Percentiles rank a stretch among this genome's conserved stretches.
Conservation (phyloP, 371 early-diverging fungal species). For the Zancudomyces culisetae region DNA sequence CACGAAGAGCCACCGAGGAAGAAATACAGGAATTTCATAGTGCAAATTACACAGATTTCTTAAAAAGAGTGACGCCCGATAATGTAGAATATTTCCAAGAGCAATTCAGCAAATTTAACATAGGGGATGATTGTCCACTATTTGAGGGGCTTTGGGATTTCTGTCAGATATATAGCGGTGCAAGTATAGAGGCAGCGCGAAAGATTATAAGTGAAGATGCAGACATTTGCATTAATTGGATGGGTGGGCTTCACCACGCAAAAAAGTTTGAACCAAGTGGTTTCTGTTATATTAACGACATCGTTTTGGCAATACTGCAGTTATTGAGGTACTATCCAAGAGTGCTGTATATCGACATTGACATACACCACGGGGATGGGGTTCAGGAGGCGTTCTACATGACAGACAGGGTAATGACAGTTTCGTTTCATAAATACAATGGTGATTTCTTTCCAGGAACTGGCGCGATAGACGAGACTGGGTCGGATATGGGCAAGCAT, state of each 20-base stretch:
- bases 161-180: conserved; percentile 73
- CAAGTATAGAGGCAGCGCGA: conserved; percentile 67
- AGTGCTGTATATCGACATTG: conserved; percentile 87
- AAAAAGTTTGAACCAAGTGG: conserved; percentile 83
- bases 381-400: conserved; percentile 89
- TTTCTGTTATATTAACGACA: conserved; percentile 93
- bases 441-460: conserved; percentile 90
- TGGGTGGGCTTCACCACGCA: conserved; percentile 93
- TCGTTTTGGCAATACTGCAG: conserved; percentile 77
- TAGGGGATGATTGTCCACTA: conserved; percentile 94
- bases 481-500: conserved; percentile 49
- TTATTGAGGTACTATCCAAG: conserved; percentile 61
- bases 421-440: conserved; percentile 86
- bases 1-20: conserved; percentile 84
- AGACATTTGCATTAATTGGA: conserved; percentile 86
- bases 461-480: conserved; percentile 64
- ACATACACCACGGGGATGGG: conserved; percentile 94
- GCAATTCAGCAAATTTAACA: conserved; percentile 57
- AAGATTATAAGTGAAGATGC: conserved; percentile 52
- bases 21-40: conserved; percentile 94
- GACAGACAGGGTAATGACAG: conserved; percentile 81
- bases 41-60: conserved; percentile 92
- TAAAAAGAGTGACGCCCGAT: conserved; percentile 86
- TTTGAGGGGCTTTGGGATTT: conserved; percentile 95
- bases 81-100: conserved; percentile 49